phyloP scores from a whole-genome alignment of 1,139 yeast genomes.

The Maudiozyma humilis region DNA sequence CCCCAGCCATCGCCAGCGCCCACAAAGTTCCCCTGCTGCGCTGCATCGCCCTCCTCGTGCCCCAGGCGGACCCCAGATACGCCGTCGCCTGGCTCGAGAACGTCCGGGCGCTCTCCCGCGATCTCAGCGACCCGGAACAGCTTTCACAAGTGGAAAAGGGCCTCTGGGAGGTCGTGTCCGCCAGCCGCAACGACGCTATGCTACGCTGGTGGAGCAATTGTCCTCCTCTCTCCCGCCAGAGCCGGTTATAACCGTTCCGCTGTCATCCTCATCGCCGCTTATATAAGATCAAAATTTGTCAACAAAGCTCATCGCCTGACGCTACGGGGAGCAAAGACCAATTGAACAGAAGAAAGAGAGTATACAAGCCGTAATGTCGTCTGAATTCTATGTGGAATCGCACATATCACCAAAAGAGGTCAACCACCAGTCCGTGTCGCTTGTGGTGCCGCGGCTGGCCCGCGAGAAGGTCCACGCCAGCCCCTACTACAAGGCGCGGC shows the following conservation, averaged over 20 bases:
- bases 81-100: constrained; percentile 23
- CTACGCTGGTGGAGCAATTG: constrained; percentile 16
- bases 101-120: constrained; percentile 8
- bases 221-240: neutral
- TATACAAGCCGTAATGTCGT: constrained; percentile 14
- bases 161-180: constrained; percentile 22
- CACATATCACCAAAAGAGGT: constrained; percentile 24
- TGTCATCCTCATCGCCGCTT: neutral
- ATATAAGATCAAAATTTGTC: neutral
- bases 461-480: constrained; percentile 27
- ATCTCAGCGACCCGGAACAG: constrained; percentile 5
- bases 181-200: constrained; percentile 8
- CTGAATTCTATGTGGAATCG: constrained; percentile 28
- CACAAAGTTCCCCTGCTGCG: no score
- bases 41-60: constrained; percentile 20
- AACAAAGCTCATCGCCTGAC: neutral
- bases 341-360: neutral
- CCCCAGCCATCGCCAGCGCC: constrained; percentile 4
- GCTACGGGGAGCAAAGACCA: no score
- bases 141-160: constrained; percentile 8
- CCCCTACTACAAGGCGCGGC: constrained; percentile 27
- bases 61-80: constrained; percentile 10
- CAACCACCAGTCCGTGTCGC: constrained; percentile 30
- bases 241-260: neutral
- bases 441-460: constrained; percentile 28